Conservation (phyloP, 371 early-diverging fungal species). For the Capillidium heterosporum region DNA sequence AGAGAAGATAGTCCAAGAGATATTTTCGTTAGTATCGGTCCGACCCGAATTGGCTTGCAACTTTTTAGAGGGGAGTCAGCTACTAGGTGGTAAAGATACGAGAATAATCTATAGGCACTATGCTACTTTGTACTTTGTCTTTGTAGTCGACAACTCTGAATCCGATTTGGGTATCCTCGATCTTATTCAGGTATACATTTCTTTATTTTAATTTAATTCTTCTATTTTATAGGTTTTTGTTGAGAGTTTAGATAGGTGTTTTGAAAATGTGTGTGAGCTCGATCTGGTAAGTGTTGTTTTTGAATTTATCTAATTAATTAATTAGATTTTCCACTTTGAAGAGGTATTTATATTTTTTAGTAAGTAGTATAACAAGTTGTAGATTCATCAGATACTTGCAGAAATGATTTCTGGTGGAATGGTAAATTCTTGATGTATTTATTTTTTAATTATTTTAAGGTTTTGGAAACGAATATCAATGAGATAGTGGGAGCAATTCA, state of each 20-base stretch:
- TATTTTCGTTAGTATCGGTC: conserved; percentile 60
- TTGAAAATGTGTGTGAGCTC: conserved; percentile 92
- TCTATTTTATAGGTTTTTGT: conserved; percentile 62
- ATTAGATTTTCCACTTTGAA: conserved; percentile 54
- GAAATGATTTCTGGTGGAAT: conserved; percentile 66
- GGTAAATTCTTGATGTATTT: conserved; percentile 13
- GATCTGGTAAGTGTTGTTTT: conserved; percentile 44
- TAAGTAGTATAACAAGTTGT: neutral
- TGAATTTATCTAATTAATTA: neutral
- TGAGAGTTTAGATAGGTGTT: conserved; percentile 77
- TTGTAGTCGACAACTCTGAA: conserved; percentile 87
- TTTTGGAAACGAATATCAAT: conserved; percentile 5
- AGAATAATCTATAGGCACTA: conserved; percentile 84
- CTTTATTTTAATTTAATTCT: neutral
- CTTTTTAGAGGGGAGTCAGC: conserved; percentile 72
- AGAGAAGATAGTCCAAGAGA: conserved; percentile 65
- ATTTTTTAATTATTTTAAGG: neutral
- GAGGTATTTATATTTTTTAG: conserved; percentile 17
- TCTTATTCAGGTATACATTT: conserved; percentile 55
- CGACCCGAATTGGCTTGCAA: conserved; percentile 78
- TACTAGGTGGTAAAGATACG: conserved; percentile 68
- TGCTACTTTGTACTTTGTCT: conserved; percentile 89
- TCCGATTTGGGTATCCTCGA: conserved; percentile 89
- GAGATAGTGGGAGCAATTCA: neutral
- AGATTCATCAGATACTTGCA: conserved; percentile 50